Percentiles rank a stretch among this genome's conserved stretches.
Evolutionary conservation across 768 basidiomycete genomes (phyloP).

Genomic region (Trametes cinnabarina): DNA sequence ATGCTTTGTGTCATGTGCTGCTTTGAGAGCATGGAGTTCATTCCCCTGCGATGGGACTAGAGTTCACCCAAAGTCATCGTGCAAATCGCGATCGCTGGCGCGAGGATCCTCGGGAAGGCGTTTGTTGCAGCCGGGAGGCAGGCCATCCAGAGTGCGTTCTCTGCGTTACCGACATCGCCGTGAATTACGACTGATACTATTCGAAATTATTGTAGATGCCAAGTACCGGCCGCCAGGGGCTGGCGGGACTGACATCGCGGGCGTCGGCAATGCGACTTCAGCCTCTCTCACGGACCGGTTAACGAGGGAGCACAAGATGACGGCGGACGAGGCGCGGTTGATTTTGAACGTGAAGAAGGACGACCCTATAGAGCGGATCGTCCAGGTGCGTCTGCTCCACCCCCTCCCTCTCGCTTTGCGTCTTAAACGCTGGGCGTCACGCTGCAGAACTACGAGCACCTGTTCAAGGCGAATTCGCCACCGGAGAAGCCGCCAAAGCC

Average conservation of each 20-base stretch:
- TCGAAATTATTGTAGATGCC: conserved; percentile 57
- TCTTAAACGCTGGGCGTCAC: background rate
- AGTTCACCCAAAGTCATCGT: conserved; percentile 76
- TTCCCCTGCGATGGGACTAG: conserved; percentile 40
- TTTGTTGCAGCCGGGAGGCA: conserved; percentile 87
- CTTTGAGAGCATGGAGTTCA: background rate
- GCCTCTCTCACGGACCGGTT: conserved; percentile 77
- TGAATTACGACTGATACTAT: no score
- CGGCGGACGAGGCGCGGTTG: conserved; percentile 89
- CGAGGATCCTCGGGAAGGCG: conserved; percentile 87
- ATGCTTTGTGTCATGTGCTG: conserved; percentile 7
- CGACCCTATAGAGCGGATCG: conserved; percentile 62
- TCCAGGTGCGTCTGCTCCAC: conserved; percentile 53
- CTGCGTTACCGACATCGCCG: no score
- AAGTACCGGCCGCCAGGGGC: conserved; percentile 73
- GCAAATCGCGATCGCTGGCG: conserved; percentile 75
- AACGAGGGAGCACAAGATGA: conserved; percentile 87
- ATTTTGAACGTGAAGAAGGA: conserved; percentile 86
- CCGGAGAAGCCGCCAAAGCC: conserved; percentile 46
- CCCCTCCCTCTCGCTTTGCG: background rate
- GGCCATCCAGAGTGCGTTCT: conserved; percentile 89
- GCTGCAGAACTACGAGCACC: conserved; percentile 84
- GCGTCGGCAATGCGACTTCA: conserved; percentile 71
- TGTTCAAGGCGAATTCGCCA: conserved; percentile 88
- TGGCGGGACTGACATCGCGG: conserved; percentile 66